Evolutionary conservation across 768 basidiomycete genomes (phyloP), one percentile per base, ranked within the genome.

Genomic region (Sarcomyxa edulis): DNA sequence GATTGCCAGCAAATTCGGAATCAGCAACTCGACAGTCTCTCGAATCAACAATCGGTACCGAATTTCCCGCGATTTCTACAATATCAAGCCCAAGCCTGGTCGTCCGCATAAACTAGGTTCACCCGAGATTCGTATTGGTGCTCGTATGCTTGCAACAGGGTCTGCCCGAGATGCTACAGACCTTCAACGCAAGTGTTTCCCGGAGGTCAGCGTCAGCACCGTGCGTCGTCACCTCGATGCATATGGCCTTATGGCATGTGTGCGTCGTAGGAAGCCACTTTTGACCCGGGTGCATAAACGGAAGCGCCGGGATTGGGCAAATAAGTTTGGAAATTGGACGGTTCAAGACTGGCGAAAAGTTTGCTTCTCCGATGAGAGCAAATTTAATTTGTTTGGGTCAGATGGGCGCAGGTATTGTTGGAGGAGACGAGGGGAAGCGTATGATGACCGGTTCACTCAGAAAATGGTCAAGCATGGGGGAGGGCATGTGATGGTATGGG

Each of bases 401-500:
- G 32, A 48, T 20, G 27, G 39, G 5, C 47, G 54, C 33, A 38
- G 29, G 19, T 40, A 56, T 34, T 58, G 40, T 37, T 58, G 55
- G 26, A 37, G 48, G 7, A 21, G 45, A 7, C n/a, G 48, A 6
- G 44, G 51, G 14, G 58, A 60, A 43, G 49, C 50, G 40, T 40
- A 45, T 19, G 7, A 43, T 8, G 32, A 55, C 9, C 48, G 56
- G 7, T 59, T 53, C 34, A 16, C 50, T 34, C 44, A 55, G 1
- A 43, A 43, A 18, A 51, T 46, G 9, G 57, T 58, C 36, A 58
- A 53, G 42, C 52, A 60, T 30, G 53, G 52, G 5, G 15, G 44
- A 4, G 28, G 53, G 11, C 40, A 47, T n/a, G 49, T 60, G 14
- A 62, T 60, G 56, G 52, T 62, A 4, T 61, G 60, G 59, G 54